A percentile compares a stretch with the other conserved stretches of the same genome.
Conservation (phyloP, 2,329 filamentous ascomycete species). For the Pyrenophora seminiperda region DNA sequence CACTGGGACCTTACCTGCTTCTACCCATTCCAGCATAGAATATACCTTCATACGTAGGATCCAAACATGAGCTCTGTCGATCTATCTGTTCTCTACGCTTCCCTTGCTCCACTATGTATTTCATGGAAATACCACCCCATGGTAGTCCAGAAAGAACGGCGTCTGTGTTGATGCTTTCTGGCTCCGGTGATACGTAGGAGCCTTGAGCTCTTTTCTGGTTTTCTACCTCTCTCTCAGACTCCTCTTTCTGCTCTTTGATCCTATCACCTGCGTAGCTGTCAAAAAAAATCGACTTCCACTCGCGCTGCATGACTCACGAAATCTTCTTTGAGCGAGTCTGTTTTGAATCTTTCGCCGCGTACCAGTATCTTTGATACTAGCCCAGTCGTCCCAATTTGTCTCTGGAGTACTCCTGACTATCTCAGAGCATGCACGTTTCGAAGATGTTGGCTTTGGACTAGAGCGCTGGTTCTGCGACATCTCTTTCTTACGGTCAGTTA, state of each 20-base stretch:
- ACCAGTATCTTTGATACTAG: slow-evolving; percentile 69
- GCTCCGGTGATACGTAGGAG: slow-evolving; percentile 66
- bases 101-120: slow-evolving; percentile 54
- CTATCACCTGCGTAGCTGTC: slow-evolving; percentile 65
- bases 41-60: slow-evolving; percentile 46
- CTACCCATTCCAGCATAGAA: slow-evolving; percentile 28
- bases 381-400: slow-evolving; percentile 65
- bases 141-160: slow-evolving; percentile 68
- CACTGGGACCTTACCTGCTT: slow-evolving; percentile 45
- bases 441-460: slow-evolving; percentile 19
- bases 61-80: slow-evolving; percentile 48
- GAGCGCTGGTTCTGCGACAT: slow-evolving; percentile 34
- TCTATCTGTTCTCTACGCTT: slow-evolving; percentile 53
- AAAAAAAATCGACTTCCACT: neutral
- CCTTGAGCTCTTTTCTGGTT: slow-evolving; percentile 68
- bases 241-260: slow-evolving; percentile 69
- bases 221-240: slow-evolving; percentile 64
- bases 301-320: slow-evolving; percentile 60
- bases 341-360: slow-evolving; percentile 78
- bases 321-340: slow-evolving; percentile 75
- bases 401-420: slow-evolving; percentile 25
- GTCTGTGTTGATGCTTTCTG: slow-evolving; percentile 59
- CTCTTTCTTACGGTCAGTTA: neutral
- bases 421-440: slow-evolving; percentile 20
- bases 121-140: slow-evolving; percentile 68